Evolutionary conservation across 768 basidiomycete genomes (phyloP), one percentile per base, ranked within the genome.

Genomic region (Dacryopinax primogenitus): DNA sequence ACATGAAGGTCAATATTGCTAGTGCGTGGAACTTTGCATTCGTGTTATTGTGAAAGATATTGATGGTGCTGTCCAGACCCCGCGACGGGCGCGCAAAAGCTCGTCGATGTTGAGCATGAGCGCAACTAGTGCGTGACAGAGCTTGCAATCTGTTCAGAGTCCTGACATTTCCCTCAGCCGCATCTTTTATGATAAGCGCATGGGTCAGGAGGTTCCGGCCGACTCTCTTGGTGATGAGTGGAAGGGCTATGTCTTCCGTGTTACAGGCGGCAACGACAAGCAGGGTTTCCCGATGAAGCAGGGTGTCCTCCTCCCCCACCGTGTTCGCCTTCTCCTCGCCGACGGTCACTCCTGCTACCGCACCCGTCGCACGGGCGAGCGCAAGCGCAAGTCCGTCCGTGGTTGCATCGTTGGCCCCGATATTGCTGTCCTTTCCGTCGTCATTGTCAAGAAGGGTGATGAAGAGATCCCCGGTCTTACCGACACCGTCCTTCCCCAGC

Each of bases 211-310:
- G 79, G 90, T 98, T 72, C 82, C 92, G 51, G 90, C 83, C 67
- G 93, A 96, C 80, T 76, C 86, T 64, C 78, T 97, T 70, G 92
- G 94, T 71, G 89, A 95, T 75, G 95, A 98, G 81, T 98, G 85
- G 84, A 91, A 90, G 76, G 95, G 95, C 66, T 97, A 96, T 80
- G 79, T 97, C 76, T 85, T 96, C 83, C 87, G 92, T 72, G 90
- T 99, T 81, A 94, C 91, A 33, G 94, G 94, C 72, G 92, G 95
- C 69, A 97, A 97, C 82, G 93, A 97, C 86, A 92, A 92, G 81
- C 91, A 94, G 77, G 92, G 93, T 74, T 95, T 96, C 84, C 92
- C 93, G 61, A 96, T 97, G 92, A 98, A 98, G 79, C 95, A 99
- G 80, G 94, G 95, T 80, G 90, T 97, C 70, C 88, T 98, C 67